Percentiles rank a stretch among this genome's conserved stretches.
phyloP scores from a whole-genome alignment of 192 early-diverging fungal genomes.

The Glomus cerebriforme region DNA sequence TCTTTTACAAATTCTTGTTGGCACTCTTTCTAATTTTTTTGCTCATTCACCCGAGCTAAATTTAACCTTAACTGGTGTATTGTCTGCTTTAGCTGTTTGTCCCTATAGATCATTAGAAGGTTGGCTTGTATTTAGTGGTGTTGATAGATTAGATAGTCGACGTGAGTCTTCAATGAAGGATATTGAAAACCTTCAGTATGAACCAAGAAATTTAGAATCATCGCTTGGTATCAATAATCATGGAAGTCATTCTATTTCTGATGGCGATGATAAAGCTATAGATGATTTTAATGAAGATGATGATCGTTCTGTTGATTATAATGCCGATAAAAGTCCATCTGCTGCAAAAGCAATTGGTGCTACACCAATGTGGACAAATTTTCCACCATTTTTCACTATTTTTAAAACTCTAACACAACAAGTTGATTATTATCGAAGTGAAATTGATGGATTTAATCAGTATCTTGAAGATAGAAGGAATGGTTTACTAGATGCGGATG shows the following conservation, averaged over 20 bases:
- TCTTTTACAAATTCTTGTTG: slow-evolving; percentile 66
- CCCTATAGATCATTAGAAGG: slow-evolving; percentile 75
- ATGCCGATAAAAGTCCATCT: slow-evolving; percentile 36
- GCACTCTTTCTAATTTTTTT: slow-evolving; percentile 77
- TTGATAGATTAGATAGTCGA: slow-evolving; percentile 45
- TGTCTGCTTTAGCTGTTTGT: slow-evolving; percentile 81
- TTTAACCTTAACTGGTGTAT: slow-evolving; percentile 86
- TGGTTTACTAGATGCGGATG: slow-evolving; percentile 56
- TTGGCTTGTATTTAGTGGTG: slow-evolving; percentile 60
- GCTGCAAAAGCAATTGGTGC: slow-evolving; percentile 31
- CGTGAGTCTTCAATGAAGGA: slow-evolving; percentile 13
- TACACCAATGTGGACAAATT: slow-evolving; percentile 48
- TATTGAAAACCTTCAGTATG: neutral
- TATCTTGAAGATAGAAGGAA: slow-evolving; percentile 56
- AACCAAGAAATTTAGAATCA: slow-evolving; percentile 29
- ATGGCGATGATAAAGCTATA: slow-evolving; percentile 30
- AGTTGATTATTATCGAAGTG: slow-evolving; percentile 63
- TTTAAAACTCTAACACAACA: slow-evolving; percentile 64
- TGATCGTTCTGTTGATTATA: slow-evolving; percentile 45
- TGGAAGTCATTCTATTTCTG: slow-evolving; percentile 41
- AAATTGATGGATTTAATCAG: slow-evolving; percentile 61
- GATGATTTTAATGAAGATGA: slow-evolving; percentile 49
- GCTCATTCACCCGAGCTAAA: slow-evolving; percentile 86
- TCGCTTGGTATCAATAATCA: slow-evolving; percentile 39
- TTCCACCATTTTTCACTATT: slow-evolving; percentile 67